A percentile compares a stretch with the other conserved stretches of the same genome.
Evolutionary conservation across 164 flowering plant genomes (phyloP).

Genomic region (Vitis vinifera): ASM3070453v1 NC_081810.1:430501-431000

Average conservation of each 20-base stretch:
- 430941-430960: background rate
- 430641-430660: background rate
- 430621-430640: too few species aligned
- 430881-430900: background rate
- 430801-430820: constrained; percentile 99
- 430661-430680: background rate
- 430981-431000: constrained; percentile 97
- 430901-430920: background rate
- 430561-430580: too few species aligned
- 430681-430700: background rate
- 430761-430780: constrained; percentile 94
- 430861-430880: constrained; percentile 56
- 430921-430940: background rate
- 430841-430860: constrained; percentile 97
- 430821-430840: constrained; percentile 99
- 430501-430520: too few species aligned
- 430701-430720: background rate
- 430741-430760: constrained; percentile 98
- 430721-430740: constrained; percentile 92
- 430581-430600: too few species aligned
- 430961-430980: constrained; percentile 84
- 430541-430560: too few species aligned
- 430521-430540: too few species aligned
- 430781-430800: constrained; percentile 98
- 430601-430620: too few species aligned